Percentiles rank a stretch among this genome's conserved stretches.
Evolutionary conservation across 2,329 filamentous ascomycete species (phyloP).

Genomic region (Monosporascus sp.): DNA sequence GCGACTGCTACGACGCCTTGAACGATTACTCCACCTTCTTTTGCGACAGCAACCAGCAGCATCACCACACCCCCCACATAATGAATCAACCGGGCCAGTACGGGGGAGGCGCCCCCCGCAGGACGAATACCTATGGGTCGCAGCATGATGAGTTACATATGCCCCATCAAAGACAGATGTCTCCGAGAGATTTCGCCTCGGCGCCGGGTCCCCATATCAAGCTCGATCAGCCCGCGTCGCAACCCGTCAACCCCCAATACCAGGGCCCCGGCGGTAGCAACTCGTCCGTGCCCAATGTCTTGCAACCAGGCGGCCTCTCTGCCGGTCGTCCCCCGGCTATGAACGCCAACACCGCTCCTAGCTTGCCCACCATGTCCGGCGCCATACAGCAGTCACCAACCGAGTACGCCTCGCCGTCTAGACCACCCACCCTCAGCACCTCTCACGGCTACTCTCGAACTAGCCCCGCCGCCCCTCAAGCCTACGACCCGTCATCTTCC

Average conservation of each 20-base stretch:
- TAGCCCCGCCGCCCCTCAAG: conserved; percentile 58
- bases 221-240: conserved; percentile 36
- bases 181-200: conserved; percentile 41
- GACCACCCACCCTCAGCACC: conserved; percentile 58
- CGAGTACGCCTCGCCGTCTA: conserved; percentile 47
- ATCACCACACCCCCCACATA: conserved; percentile 14
- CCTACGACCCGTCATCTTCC: conserved; percentile 47
- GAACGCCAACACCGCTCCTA: conserved; percentile 39
- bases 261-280: conserved; percentile 27
- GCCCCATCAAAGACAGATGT: conserved; percentile 37
- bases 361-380: conserved; percentile 41
- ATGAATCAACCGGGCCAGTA: conserved; percentile 35
- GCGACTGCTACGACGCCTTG: no score
- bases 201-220: conserved; percentile 43
- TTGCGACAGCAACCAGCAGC: not conserved
- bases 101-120: conserved; percentile 28
- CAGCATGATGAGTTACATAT: conserved; percentile 50
- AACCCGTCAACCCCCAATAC: conserved; percentile 32
- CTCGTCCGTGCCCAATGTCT: conserved; percentile 49
- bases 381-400: conserved; percentile 32
- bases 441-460: conserved; percentile 78
- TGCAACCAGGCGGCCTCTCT: conserved; percentile 49
- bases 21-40: no score
- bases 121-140: conserved; percentile 33
- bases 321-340: conserved; percentile 30